A percentile compares a stretch with the other conserved stretches of the same genome.
Conservation (phyloP, 805 yeast species). For the Candida awuae region DNA sequence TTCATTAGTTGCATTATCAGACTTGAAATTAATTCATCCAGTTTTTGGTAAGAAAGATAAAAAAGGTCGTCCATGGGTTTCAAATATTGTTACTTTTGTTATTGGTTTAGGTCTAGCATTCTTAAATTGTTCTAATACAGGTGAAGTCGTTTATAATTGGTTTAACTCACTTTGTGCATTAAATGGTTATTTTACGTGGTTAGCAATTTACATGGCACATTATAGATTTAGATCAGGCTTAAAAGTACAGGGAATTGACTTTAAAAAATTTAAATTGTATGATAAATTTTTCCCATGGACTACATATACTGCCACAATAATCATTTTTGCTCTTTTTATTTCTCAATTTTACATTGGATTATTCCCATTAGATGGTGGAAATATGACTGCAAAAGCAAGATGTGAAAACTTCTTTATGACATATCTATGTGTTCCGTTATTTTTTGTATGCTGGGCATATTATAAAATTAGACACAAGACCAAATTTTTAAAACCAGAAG, state of each 20-base stretch:
- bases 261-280: slow-evolving; percentile 32
- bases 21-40: slow-evolving; percentile 54
- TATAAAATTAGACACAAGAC: slow-evolving; percentile 47
- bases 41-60: slow-evolving; percentile 47
- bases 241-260: slow-evolving; percentile 40
- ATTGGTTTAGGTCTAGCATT: slow-evolving; percentile 51
- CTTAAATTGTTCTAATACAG: slow-evolving; percentile 54
- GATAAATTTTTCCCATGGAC: slow-evolving; percentile 53
- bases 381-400: slow-evolving; percentile 33
- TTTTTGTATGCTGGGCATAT: slow-evolving; percentile 42
- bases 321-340: slow-evolving; percentile 41
- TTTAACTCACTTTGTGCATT: slow-evolving; percentile 54
- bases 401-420: slow-evolving; percentile 45
- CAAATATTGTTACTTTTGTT: slow-evolving; percentile 42
- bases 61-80: slow-evolving; percentile 51
- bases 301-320: slow-evolving; percentile 25
- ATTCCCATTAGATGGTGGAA: slow-evolving; percentile 43
- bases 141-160: slow-evolving; percentile 55
- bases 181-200: slow-evolving; percentile 57
- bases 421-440: slow-evolving; percentile 53
- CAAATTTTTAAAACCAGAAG: slow-evolving; percentile 24
- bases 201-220: slow-evolving; percentile 45
- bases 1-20: slow-evolving; percentile 50
- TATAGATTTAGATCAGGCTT: slow-evolving; percentile 52
- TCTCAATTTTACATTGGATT: slow-evolving; percentile 64